Evolutionary conservation across 2,329 filamentous ascomycete genomes (phyloP).

Genomic region (Xylaria hypoxylon): DNA sequence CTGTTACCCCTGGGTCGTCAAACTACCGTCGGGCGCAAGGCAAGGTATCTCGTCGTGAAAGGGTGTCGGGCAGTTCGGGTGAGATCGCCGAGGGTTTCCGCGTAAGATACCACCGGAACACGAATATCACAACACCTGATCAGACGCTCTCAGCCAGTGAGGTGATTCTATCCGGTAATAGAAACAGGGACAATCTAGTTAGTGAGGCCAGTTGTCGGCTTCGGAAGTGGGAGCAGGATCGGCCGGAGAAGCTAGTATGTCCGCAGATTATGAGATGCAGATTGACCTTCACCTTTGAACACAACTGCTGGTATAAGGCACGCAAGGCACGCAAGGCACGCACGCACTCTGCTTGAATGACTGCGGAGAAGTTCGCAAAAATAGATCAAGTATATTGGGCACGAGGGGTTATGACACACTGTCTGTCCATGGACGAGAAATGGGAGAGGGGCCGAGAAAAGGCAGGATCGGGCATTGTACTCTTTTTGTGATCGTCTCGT

Average conservation of each 20-base stretch:
- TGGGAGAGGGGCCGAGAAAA: slow-evolving; percentile 12
- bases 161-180: slow-evolving; percentile 4
- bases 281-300: neutral
- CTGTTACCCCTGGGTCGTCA: neutral
- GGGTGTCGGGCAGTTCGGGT: slow-evolving; percentile 12
- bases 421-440: slow-evolving; percentile 15
- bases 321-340: no score
- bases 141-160: slow-evolving; percentile 15
- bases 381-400: slow-evolving; percentile 1
- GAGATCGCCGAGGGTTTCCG: slow-evolving; percentile 24
- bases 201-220: neutral
- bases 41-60: slow-evolving; percentile 19
- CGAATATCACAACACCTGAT: slow-evolving; percentile 8
- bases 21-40: slow-evolving; percentile 12
- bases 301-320: neutral
- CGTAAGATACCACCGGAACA: neutral
- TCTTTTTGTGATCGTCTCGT: slow-evolving; percentile 38
- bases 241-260: slow-evolving; percentile 14
- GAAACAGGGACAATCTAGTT: slow-evolving; percentile 5
- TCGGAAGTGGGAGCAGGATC: slow-evolving; percentile 16
- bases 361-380: slow-evolving; percentile 7
- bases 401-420: slow-evolving; percentile 14
- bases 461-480: slow-evolving; percentile 21
- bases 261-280: slow-evolving; percentile 2
- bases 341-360: neutral